Percentiles rank a stretch among this genome's conserved stretches.
phyloP scores from a whole-genome alignment of 371 early-diverging fungal genomes.

The Zychaea mexicana region DNA sequence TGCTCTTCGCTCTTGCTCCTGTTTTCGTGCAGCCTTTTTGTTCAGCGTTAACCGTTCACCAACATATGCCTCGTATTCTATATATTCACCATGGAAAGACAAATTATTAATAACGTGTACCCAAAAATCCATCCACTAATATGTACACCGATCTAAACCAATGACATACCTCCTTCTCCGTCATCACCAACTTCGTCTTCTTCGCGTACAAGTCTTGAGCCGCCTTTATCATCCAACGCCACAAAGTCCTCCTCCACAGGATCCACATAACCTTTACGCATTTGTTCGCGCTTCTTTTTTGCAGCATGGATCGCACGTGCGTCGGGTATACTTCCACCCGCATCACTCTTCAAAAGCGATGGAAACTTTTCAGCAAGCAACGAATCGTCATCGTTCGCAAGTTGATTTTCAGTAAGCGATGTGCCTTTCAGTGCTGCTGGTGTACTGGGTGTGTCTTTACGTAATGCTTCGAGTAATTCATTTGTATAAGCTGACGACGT shows the following conservation, averaged over 20 bases:
- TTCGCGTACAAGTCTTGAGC: conserved; percentile 51
- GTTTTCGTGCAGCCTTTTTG: conserved; percentile 36
- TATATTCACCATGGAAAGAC: background rate
- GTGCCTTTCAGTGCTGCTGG: conserved; percentile 24
- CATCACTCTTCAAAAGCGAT: conserved; percentile 23
- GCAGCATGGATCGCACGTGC: conserved; percentile 53
- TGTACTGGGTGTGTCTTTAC: conserved; percentile 38
- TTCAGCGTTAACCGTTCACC: conserved; percentile 44
- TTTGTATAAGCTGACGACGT: conserved; percentile 23
- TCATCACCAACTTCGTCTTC: conserved; percentile 58
- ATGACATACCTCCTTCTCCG: conserved; percentile 46
- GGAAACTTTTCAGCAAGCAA: conserved; percentile 50
- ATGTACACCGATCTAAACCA: too few species aligned
- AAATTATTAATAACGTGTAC: background rate
- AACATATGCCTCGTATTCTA: conserved; percentile 52
- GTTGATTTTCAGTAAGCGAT: background rate
- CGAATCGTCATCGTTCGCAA: conserved; percentile 22
- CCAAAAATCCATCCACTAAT: background rate
- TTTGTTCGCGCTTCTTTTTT: conserved; percentile 54
- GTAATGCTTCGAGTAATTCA: conserved; percentile 33
- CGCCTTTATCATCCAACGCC: conserved; percentile 28
- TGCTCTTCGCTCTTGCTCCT: conserved; percentile 42
- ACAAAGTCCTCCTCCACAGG: conserved; percentile 43
- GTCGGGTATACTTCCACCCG: conserved; percentile 44
- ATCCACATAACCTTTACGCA: conserved; percentile 34